Base-by-base conservation (phyloP, 768 basidiomycete species). In the Albatrellus ellisii region DNA sequence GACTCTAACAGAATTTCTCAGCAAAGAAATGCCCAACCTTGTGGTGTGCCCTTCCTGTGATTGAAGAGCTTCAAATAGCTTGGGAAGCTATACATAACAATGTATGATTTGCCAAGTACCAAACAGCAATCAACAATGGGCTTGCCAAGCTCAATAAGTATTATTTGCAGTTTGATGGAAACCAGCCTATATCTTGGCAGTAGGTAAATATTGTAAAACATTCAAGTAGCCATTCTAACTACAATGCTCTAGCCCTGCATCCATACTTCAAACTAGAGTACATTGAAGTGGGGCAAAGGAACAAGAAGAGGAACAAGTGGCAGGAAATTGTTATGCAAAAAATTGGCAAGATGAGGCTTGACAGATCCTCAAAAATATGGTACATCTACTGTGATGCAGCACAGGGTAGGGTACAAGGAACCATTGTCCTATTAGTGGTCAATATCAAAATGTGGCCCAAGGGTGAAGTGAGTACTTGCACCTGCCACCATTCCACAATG, bases 231-330 rank as follows among this genome's bases (percentile, higher is more conserved):
- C 12, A 35, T 39, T 14, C 25, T 29, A n/a, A n/a, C n/a, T n/a
- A n/a, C n/a, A n/a, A n/a, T n/a, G n/a, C n/a, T n/a, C 18, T 40
- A 58, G 56, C 52, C 1, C 36, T 60, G 10, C 57, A 62, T 27
- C 60, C 54, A 0, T 63, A 60, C 39, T 62, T 52, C 46, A 62
- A 61, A n/a, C 45, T 60, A 0, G 20, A 29, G 0, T 62, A 58
- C 40, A 56, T 57, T 62, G 60, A 58, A 57, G 59, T 4, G 50
- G 60, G 4, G 39, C 43, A 0, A 37, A 51, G 1, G 59, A 62
- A 29, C 57, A 60, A 22, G 36, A 2, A 4, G n/a, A 29, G 6
- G 50, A 45, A 11, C 3, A 11, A 12, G 26, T 15, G 1, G 46
- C 37, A 0, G 44, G 52, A 1, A 49, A 54, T 28, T n/a, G 4